Evolutionary conservation across 345 rosid genomes (phyloP).

Genomic region (Rhizophora apiculata): DNA sequence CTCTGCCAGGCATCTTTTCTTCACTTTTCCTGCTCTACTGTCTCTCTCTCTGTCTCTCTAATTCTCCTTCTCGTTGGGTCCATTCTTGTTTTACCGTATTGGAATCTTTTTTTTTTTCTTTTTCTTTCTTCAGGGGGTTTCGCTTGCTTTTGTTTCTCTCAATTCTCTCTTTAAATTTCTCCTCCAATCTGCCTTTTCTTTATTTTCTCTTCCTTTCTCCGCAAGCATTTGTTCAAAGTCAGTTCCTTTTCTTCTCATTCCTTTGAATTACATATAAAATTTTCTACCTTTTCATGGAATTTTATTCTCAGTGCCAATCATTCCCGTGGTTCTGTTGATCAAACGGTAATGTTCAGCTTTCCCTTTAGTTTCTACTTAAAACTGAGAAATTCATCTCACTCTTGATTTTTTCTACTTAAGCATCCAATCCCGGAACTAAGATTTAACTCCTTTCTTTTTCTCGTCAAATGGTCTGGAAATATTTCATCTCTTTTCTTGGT

Average conservation of each 20-base stretch:
- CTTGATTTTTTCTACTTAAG: neutral
- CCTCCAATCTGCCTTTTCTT: conserved; percentile 19
- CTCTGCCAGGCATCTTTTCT: conserved; percentile 64
- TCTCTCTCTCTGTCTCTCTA: conserved; percentile 6
- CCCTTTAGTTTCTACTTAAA: conserved; percentile 1
- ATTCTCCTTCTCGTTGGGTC: neutral
- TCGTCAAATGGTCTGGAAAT: conserved; percentile 1
- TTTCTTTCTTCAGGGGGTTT: conserved; percentile 8
- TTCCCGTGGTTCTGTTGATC: conserved; percentile 24
- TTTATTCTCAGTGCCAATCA: conserved; percentile 7
- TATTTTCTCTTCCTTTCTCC: conserved; percentile 15
- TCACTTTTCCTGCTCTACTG: conserved; percentile 31
- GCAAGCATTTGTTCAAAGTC: conserved; percentile 31
- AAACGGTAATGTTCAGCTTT: conserved; percentile 14
- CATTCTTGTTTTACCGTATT: conserved; percentile 22
- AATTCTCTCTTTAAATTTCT: conserved; percentile 6
- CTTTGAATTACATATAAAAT: conserved; percentile 15
- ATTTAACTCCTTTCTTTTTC: neutral
- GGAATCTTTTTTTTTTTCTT: conserved; percentile 32
- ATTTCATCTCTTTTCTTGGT: neutral
- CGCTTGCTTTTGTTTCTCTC: conserved; percentile 20
- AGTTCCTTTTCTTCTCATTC: conserved; percentile 25
- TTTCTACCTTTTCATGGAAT: conserved; percentile 18
- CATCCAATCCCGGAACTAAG: conserved; percentile 2
- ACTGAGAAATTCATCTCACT: neutral